Conservation (phyloP, 2,329 filamentous ascomycete genomes). For the Talaromyces sp. region DNA sequence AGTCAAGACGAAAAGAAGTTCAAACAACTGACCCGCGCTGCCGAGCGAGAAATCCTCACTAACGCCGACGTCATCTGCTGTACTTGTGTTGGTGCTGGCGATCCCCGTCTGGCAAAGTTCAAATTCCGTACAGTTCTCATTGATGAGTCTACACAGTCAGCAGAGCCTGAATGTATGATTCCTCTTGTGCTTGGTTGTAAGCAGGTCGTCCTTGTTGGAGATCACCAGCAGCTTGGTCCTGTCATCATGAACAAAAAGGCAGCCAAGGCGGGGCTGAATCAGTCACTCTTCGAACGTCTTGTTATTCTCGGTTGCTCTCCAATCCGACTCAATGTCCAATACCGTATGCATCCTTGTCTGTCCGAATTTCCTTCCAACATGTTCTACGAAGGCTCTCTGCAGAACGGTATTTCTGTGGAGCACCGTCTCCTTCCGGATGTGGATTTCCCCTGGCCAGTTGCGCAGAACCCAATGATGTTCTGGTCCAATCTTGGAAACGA, state of each 20-base stretch:
- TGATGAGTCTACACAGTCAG: constrained; percentile 96
- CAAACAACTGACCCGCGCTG: constrained; percentile 88
- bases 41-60: constrained; percentile 88
- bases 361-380: constrained; percentile 98
- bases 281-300: constrained; percentile 95
- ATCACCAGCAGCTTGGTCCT: constrained; percentile 94
- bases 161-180: constrained; percentile 98
- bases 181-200: constrained; percentile 95
- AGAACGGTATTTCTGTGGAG: constrained; percentile 90
- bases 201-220: constrained; percentile 96
- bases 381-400: constrained; percentile 97
- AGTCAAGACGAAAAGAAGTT: constrained; percentile 98
- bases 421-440: constrained; percentile 86
- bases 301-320: constrained; percentile 86
- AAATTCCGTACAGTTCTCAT: constrained; percentile 98
- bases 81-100: constrained; percentile 94
- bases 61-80: constrained; percentile 98
- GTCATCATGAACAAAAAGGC: constrained; percentile 99
- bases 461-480: constrained; percentile 98
- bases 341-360: constrained; percentile 97
- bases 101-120: constrained; percentile 91
- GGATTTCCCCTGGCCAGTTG: constrained; percentile 95
- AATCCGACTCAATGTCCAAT: constrained; percentile 92
- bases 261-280: constrained; percentile 92
- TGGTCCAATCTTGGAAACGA: constrained; percentile 98